Conservation (phyloP, 164 flowering plant species). For the Santalum album region DNA sequence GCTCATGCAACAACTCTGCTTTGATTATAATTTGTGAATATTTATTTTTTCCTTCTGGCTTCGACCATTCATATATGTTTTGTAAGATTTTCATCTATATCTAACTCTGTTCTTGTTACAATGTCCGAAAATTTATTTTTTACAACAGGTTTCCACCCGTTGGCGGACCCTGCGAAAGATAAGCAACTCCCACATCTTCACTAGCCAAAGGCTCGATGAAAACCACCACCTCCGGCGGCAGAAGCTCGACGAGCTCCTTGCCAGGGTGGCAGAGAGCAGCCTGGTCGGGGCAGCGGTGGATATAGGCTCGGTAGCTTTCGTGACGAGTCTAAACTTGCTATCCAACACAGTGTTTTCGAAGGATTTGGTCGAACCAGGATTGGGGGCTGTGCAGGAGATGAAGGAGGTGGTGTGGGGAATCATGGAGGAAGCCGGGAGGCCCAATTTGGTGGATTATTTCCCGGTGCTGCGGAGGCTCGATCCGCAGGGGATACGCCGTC, state of each 20-base stretch:
- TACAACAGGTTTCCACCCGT: no score
- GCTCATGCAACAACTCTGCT: no score
- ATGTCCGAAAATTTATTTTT: no score
- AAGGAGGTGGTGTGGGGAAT: constrained; percentile 12
- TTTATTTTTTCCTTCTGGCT: no score
- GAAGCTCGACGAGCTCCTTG: constrained; percentile 23
- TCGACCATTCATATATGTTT: no score
- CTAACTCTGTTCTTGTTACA: no score
- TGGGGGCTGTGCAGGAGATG: constrained; percentile 15
- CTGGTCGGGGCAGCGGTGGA: constrained; percentile 9
- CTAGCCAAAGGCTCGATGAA: no score
- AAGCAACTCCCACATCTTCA: background rate
- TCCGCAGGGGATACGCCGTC: constrained; percentile 17
- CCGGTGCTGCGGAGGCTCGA: constrained; percentile 20
- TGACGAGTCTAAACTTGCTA: constrained; percentile 17
- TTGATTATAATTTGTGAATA: no score
- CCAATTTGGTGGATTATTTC: constrained; percentile 22
- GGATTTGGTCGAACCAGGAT: constrained; percentile 15
- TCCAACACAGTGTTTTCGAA: constrained; percentile 28
- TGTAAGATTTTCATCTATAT: no score
- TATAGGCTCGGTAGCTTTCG: constrained; percentile 18
- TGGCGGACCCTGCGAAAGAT: background rate
- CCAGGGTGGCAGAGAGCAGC: constrained; percentile 7
- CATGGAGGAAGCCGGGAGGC: constrained; percentile 16
- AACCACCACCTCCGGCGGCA: no score